Base-by-base conservation (phyloP, 2,329 filamentous ascomycete genomes). In the Fusarium odoratissimum region DNA sequence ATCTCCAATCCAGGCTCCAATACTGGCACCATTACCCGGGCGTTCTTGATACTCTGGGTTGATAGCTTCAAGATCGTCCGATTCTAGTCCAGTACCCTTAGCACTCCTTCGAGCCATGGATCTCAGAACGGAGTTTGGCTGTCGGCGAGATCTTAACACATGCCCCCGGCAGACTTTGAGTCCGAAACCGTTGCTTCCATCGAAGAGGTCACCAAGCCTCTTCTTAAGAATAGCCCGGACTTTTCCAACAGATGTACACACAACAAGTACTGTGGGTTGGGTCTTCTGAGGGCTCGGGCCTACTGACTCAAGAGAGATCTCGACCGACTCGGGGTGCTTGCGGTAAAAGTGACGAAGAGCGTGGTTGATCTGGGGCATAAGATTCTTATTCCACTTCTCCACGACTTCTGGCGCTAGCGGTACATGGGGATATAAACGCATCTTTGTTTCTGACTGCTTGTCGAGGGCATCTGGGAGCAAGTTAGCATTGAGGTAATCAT, bases 21-120 rank as follows among this genome's bases (percentile, higher is more conserved):
- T 98, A 46, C 95, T 97, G 12, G 95, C 95, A 2, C 95, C 95
- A 74, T 95, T 97, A 0, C 90, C 83, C 2, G 95, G 95, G 28
- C 89, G 88, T 75, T 91, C 86, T 80, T 98, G 95, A 78, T 94
- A 95, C 66, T 90, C 91, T 2, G 91, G 90, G 77, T 97, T 97
- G 38, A 86, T 87, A 0, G 88, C 86, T 14, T 81, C 80, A 0
- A 81, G 57, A 8, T 85, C 82, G 12, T 80, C 79, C 3, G 74
- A 74, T 10, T 86, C 85, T 14, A 78, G 74, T 16, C 84, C 82
- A 11, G 76, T 79, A 1, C 78, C 72, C n/a, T 79, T 79, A 1
- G 78, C 74, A 41, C 77, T 75, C 19, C 78, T 69, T 33, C 73
- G 64, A 1, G 79, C 81, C 80, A 80, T 81, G 3, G 81, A 82